These are phyloP conservation scores for Nicotiana tomentosiformis DNA, from an alignment of 257 asterid species.

Conservation along the genomic window DNA sequence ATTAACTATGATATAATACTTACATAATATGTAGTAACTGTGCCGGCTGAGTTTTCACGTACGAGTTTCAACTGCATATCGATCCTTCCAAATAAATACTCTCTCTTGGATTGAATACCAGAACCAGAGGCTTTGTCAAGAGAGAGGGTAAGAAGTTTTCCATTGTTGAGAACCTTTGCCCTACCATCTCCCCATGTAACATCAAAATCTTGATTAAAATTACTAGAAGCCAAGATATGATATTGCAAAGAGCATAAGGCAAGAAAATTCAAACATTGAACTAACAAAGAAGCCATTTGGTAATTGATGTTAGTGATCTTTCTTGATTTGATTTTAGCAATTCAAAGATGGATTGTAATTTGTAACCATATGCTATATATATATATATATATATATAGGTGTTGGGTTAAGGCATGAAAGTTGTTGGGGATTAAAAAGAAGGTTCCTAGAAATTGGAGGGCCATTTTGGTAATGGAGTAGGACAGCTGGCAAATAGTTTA, in stretches of 20 bases:
- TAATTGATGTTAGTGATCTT: neutral
- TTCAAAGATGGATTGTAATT: neutral
- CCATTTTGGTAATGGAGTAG: neutral
- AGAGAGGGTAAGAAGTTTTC: constrained; percentile 64
- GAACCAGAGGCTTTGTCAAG: constrained; percentile 58
- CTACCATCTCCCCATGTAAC: constrained; percentile 64
- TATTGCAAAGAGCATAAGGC: neutral
- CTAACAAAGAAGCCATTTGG: neutral
- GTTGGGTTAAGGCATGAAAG: neutral
- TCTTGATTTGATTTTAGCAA: neutral
- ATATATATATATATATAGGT: neutral
- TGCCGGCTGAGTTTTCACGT: constrained; percentile 38
- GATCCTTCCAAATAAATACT: constrained; percentile 25
- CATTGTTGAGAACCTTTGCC: constrained; percentile 38
- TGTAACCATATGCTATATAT: neutral
- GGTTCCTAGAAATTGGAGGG: neutral
- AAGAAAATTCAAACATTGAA: neutral
- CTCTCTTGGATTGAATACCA: constrained; percentile 60
- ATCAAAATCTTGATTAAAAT: constrained; percentile 45
- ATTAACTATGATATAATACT: neutral
- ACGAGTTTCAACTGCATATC: constrained; percentile 39
- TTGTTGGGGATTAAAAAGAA: neutral
- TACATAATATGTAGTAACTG: constrained; percentile 37
- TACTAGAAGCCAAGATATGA: constrained; percentile 16
- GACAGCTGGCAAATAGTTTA: constrained; percentile 20